Conservation (phyloP, 495 filamentous ascomycete species). For the Parathielavia hyrcaniae region DNA sequence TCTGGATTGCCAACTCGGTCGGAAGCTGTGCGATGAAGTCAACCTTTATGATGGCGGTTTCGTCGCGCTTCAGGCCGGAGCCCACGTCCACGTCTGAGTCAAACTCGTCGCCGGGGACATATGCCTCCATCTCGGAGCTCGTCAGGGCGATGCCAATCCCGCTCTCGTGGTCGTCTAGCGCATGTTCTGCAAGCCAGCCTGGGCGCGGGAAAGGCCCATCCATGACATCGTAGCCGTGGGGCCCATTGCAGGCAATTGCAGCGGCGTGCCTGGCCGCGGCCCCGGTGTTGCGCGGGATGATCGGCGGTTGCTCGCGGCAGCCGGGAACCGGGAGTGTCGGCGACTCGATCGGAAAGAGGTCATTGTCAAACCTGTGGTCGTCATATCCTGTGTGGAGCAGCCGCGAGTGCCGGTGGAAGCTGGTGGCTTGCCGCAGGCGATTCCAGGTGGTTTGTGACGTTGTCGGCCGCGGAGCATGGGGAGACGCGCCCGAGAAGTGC, state of each 20-base stretch:
- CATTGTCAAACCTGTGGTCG: conserved; percentile 33
- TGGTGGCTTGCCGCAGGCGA: conserved; percentile 44
- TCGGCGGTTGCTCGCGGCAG: conserved; percentile 44
- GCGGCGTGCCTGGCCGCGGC: conserved; percentile 66
- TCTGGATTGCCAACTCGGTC: conserved; percentile 62
- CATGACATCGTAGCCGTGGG: conserved; percentile 54
- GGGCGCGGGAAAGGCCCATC: conserved; percentile 31
- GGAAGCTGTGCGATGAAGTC: conserved; percentile 68
- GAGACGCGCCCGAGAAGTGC: conserved; percentile 19
- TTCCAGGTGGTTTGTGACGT: conserved; percentile 46
- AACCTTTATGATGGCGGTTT: conserved; percentile 36
- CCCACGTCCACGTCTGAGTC: conserved; percentile 35
- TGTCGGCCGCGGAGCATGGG: conserved; percentile 28
- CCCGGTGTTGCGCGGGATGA: conserved; percentile 51
- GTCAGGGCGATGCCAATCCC: conserved; percentile 73
- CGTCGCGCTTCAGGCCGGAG: conserved; percentile 36
- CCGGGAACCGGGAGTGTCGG: conserved; percentile 43
- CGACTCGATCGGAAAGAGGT: conserved; percentile 31
- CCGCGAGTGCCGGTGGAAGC: conserved; percentile 43
- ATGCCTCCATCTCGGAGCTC: conserved; percentile 40
- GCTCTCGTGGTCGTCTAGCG: conserved; percentile 62
- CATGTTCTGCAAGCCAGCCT: conserved; percentile 33
- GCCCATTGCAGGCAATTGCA: conserved; percentile 46
- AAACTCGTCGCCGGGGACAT: conserved; percentile 25
- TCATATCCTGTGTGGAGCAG: conserved; percentile 31